Evolutionary conservation across 371 early-diverging fungal species (phyloP), one percentile per base, ranked within the genome.

Genomic region (Syncephalastrum sp.): DNA sequence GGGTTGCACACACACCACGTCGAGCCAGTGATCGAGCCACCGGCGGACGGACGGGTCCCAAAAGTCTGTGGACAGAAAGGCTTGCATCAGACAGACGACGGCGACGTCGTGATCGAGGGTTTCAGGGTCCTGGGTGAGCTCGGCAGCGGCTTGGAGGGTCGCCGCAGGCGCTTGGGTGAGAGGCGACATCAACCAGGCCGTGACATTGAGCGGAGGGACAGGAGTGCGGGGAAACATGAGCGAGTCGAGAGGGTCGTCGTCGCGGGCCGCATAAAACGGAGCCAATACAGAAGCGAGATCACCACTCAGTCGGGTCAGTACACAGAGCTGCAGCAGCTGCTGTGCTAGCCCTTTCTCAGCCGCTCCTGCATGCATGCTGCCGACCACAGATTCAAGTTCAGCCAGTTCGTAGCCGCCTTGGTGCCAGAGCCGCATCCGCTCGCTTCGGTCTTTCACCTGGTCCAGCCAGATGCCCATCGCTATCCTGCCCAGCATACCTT

Each of bases 171-270:
- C 29, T 38, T 79, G 71, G 54, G 80, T 82, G 55, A 84, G 77
- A 42, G 85, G 84, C 33, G 74, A 78, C 53, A 79, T 72, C n/a
- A 82, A 29, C 72, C 77, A 84, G 6, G 63, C 64, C 25, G 63
- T 68, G 8, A 59, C 45, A 33, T 58, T 63, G 12, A 53, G 17
- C 15, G 42, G 53, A 23, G 46, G 24, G 27, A 21, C n/a, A 43
- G 21, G 25, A n/a, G 14, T 14, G 12, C 42, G 46, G 44, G 64
- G 58, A 43, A 67, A 72, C 58, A 68, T 65, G 15, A 77, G 44
- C 0, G 68, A 59, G 25, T 62, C 55, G 23, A 71, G 42, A n/a
- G 24, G 43, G 33, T 64, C 46, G 10, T 72, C 72, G 46, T 77
- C 66, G 13, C 64, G 44, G 33, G 67, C 54, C n/a, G 59, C 52